Evolutionary conservation across 1,284 basidiomycete genomes (phyloP).

Genomic region (Leccinum solheimii): DNA sequence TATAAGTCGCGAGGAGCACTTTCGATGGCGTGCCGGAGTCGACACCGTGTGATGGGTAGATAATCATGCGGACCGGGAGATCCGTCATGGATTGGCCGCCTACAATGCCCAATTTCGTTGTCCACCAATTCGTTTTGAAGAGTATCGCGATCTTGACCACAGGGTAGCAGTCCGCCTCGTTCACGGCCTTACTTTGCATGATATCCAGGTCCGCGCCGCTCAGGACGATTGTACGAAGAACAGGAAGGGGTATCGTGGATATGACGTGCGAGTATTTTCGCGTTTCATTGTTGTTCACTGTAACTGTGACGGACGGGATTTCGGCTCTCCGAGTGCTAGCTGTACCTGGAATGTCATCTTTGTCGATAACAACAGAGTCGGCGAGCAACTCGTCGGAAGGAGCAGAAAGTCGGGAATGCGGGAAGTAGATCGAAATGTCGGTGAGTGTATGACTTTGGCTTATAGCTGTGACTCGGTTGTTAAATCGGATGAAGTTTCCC

Average conservation of each 20-base stretch:
- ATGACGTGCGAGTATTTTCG: constrained; percentile 17
- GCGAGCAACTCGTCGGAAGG: not conserved
- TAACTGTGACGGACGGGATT: constrained; percentile 3
- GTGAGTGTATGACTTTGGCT: not conserved
- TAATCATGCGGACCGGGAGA: constrained; percentile 34
- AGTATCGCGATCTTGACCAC: constrained; percentile 34
- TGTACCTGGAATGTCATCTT: not conserved
- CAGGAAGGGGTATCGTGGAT: constrained; percentile 20
- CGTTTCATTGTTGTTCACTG: not conserved
- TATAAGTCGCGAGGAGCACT: constrained; percentile 19
- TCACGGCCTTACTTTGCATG: constrained; percentile 19
- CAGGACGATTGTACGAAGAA: constrained; percentile 19
- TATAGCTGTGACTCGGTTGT: constrained; percentile 14
- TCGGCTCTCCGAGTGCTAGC: not conserved
- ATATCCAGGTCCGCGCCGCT: constrained; percentile 8
- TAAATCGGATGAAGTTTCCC: constrained; percentile 2
- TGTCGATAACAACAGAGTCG: not conserved
- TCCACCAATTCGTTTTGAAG: constrained; percentile 40
- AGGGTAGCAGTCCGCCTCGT: not conserved
- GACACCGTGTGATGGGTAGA: constrained; percentile 40
- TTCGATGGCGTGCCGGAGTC: constrained; percentile 10
- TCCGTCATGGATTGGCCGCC: constrained; percentile 40
- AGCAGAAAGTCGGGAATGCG: not conserved
- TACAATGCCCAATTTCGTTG: constrained; percentile 18
- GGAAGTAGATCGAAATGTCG: not conserved